phyloP scores from a whole-genome alignment of 352 stramenopile species.

The Phytopythium delawarense region DNA sequence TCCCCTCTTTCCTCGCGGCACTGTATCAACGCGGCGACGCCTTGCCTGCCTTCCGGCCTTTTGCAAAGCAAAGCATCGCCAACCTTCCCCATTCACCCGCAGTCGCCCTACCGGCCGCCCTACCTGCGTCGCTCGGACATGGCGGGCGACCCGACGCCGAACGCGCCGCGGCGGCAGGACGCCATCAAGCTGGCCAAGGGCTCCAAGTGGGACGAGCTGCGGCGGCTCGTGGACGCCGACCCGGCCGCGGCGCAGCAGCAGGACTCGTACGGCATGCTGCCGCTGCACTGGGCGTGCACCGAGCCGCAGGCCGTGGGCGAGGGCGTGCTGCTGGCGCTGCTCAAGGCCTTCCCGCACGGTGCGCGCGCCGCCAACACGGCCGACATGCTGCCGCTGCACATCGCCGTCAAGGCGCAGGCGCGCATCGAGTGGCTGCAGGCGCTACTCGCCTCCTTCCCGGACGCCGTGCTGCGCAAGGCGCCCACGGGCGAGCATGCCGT shows the following conservation, averaged over 20 bases:
- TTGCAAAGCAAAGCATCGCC: neutral
- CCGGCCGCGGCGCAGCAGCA: constrained; percentile 61
- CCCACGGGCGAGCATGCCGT: constrained; percentile 73
- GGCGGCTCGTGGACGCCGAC: constrained; percentile 68
- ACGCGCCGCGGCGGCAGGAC: constrained; percentile 63
- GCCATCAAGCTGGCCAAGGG: constrained; percentile 82
- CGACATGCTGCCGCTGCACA: constrained; percentile 85
- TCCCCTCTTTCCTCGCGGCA: too few relatives aligned
- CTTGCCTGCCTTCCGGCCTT: too few relatives aligned
- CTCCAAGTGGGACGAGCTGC: constrained; percentile 78
- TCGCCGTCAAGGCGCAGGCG: constrained; percentile 83
- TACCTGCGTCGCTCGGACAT: neutral
- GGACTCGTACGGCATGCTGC: constrained; percentile 86
- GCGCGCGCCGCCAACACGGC: constrained; percentile 68
- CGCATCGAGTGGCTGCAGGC: constrained; percentile 87
- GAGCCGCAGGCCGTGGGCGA: constrained; percentile 76
- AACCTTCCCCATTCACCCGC: neutral
- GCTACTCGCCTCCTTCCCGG: constrained; percentile 74
- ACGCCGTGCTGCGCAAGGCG: constrained; percentile 75
- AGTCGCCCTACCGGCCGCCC: too few relatives aligned
- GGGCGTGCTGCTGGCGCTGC: constrained; percentile 61
- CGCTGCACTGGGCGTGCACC: constrained; percentile 85
- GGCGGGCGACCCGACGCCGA: constrained; percentile 1
- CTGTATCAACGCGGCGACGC: too few relatives aligned
- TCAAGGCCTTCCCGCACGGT: constrained; percentile 75